Base-by-base conservation (phyloP, 2,329 filamentous ascomycete genomes). In the Exophiala spinifera region DNA sequence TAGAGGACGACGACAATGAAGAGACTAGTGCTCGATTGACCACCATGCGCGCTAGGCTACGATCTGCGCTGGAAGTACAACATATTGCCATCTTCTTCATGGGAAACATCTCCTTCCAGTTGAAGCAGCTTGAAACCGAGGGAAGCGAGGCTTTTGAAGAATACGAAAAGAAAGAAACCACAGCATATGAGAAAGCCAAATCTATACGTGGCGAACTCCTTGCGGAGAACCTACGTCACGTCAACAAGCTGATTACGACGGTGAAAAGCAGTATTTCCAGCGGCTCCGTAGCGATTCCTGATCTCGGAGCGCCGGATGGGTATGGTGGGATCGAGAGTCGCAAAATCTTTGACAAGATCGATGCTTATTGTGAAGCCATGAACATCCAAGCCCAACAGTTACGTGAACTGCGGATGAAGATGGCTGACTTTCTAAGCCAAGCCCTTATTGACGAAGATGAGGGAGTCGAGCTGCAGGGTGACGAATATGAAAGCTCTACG, bases 401-500 rank as follows among this genome's bases (percentile, higher is more conserved):
- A 44, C 81, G 88, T 44, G 79, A 85, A 45, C 95, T 88, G 89
- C 83, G 91, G 39, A 79, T 86, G 53, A 77, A 83, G 39, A 84
- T 91, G 55, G 79, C 89, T 15, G 79, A 87, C 50, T 80, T 92
- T 17, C 77, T 96, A 8, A 73, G 88, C 10, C 80, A 84, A 56
- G 84, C 89, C 0, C 77, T 97, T 1, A 83, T 97, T 15, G 94
- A 97, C 63, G 85, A 94, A 65, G 90, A 95, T 37, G 83, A 84
- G 14, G 76, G 75, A n/a, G 72, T 80, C 8, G 89, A 95, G 54
- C 80, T 84, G 2, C 92, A 90, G 10, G 94, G 94, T 20, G 87
- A 96, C 55, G 94, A 97, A 68, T 94, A 96, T 59, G 88, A 90
- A 62, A 83, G 88, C 28, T 95, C 92, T 0, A 89, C 91, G 0